Conservation (phyloP, 257 asterid genomes). For the Gardenia jasminoides region DNA sequence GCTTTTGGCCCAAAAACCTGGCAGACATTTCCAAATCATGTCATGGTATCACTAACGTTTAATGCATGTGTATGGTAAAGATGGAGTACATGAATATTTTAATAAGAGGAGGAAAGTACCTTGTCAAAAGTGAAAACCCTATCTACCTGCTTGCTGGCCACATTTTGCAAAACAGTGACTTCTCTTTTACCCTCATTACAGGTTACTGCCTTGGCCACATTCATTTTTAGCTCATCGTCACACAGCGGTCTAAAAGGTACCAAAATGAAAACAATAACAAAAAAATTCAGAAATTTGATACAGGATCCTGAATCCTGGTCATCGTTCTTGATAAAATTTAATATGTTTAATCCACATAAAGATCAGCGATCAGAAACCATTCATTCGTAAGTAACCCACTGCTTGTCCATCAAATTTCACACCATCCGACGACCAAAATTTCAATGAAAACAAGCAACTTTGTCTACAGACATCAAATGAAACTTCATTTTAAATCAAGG, state of each 20-base stretch:
- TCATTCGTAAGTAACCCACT: background rate
- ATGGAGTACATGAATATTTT: background rate
- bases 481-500: background rate
- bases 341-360: background rate
- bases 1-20: slow-evolving; percentile 87
- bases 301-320: background rate
- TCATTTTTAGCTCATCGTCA: slow-evolving; percentile 61
- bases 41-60: background rate
- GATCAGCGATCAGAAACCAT: background rate
- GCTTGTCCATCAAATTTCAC: background rate
- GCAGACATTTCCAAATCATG: background rate
- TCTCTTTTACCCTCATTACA: slow-evolving; percentile 75
- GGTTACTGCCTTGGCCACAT: slow-evolving; percentile 51
- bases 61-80: background rate
- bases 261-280: background rate
- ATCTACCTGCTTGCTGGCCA: slow-evolving; percentile 71
- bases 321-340: background rate
- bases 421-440: background rate
- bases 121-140: slow-evolving; percentile 76
- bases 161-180: slow-evolving; percentile 59
- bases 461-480: background rate
- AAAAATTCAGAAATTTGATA: background rate
- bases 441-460: no score
- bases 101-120: slow-evolving; percentile 33
- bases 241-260: slow-evolving; percentile 50